Conservation (phyloP, 1,284 basidiomycete genomes). For the Kalmanozyma brasiliensis region DNA sequence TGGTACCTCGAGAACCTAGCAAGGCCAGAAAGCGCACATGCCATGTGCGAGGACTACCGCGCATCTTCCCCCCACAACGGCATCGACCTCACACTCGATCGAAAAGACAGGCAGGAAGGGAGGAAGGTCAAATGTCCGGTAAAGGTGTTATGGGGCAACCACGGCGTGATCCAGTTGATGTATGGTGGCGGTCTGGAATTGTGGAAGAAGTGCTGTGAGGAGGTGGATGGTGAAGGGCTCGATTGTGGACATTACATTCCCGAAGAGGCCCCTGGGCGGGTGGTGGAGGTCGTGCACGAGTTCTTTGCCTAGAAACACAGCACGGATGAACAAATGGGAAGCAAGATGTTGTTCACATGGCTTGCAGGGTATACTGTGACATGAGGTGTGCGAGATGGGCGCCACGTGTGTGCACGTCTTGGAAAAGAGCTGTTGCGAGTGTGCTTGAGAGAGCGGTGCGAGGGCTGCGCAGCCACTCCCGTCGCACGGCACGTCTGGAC, state of each 20-base stretch:
- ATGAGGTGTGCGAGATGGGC: no score
- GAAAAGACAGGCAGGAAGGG: slow-evolving; percentile 52
- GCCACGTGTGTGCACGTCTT: no score
- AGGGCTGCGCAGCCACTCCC: no score
- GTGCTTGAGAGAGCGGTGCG: no score
- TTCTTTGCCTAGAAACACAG: slow-evolving; percentile 19
- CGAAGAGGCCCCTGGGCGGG: slow-evolving; percentile 64
- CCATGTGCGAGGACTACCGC: slow-evolving; percentile 69
- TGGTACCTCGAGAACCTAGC: slow-evolving; percentile 23
- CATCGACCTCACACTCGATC: slow-evolving; percentile 68
- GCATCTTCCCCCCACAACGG: slow-evolving; percentile 62
- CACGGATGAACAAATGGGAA: not conserved
- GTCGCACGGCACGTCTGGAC: no score
- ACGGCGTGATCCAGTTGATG: slow-evolving; percentile 66
- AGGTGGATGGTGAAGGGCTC: slow-evolving; percentile 54
- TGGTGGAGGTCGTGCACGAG: slow-evolving; percentile 29
- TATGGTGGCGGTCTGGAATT: slow-evolving; percentile 57
- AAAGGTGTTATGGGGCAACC: slow-evolving; percentile 66
- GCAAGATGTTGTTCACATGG: no score
- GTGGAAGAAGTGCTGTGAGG: slow-evolving; percentile 61
- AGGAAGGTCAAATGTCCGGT: slow-evolving; percentile 59
- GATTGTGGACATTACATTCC: slow-evolving; percentile 69
- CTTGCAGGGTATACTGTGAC: no score
- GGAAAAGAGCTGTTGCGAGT: no score
- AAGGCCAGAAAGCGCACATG: slow-evolving; percentile 6